A percentile compares a stretch with the other conserved stretches of the same genome.
phyloP scores from a whole-genome alignment of 2,329 filamentous ascomycete species.

The Fusarium veterinarium region DNA sequence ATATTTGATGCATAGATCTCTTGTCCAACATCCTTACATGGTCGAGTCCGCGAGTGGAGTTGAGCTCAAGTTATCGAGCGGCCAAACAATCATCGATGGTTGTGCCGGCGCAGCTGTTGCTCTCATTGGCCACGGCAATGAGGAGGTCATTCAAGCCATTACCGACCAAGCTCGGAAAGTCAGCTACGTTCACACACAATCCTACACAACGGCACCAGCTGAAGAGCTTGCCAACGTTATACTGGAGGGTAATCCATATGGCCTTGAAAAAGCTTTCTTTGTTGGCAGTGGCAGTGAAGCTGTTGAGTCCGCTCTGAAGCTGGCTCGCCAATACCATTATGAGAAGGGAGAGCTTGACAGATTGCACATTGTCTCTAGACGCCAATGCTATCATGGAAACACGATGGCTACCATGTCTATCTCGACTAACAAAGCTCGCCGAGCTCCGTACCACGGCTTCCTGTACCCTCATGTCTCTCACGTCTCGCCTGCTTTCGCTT shows the following conservation, averaged over 20 bases:
- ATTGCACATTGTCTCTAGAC: slow-evolving; percentile 1
- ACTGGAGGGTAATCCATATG: neutral
- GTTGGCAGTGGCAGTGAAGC: slow-evolving; percentile 50
- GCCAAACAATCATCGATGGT: slow-evolving; percentile 11
- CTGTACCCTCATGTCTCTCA: slow-evolving; percentile 16
- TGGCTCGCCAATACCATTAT: slow-evolving; percentile 58
- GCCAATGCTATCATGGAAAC: slow-evolving; percentile 18
- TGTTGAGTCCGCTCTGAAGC: slow-evolving; percentile 60
- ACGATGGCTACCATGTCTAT: slow-evolving; percentile 24
- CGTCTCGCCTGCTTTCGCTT: slow-evolving; percentile 10
- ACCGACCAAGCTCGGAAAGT: slow-evolving; percentile 13
- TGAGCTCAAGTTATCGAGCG: neutral
- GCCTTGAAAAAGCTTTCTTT: slow-evolving; percentile 42
- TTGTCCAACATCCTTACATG: slow-evolving; percentile 20
- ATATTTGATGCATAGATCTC: slow-evolving; percentile 15
- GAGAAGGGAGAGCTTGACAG: neutral
- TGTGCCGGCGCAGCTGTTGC: slow-evolving; percentile 15
- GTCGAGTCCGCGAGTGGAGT: neutral
- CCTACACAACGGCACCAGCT: slow-evolving; percentile 15
- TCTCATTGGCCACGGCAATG: slow-evolving; percentile 3
- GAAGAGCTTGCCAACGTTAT: slow-evolving; percentile 2
- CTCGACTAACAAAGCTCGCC: slow-evolving; percentile 11
- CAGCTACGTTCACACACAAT: slow-evolving; percentile 21
- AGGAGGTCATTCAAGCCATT: slow-evolving; percentile 17
- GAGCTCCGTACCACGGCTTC: slow-evolving; percentile 6